Evolutionary conservation across 2,329 filamentous ascomycete species (phyloP), one percentile per base, ranked within the genome.

Genomic region (Albifimbria verrucaria): DNA sequence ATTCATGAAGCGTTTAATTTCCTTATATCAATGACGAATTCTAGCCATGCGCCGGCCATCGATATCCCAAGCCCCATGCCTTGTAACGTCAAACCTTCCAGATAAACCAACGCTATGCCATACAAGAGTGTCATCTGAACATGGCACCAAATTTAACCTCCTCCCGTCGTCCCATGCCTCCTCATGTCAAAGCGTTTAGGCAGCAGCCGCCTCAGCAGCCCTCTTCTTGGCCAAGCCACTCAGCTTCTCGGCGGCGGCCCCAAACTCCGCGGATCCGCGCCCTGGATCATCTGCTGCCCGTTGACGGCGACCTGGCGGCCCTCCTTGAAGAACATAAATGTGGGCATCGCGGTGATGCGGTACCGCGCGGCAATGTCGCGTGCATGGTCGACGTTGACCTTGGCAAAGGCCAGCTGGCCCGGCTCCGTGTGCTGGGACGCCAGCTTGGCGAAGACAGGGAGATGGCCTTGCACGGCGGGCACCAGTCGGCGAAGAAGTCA

Each of bases 321-420:
- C 59, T 87, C 75, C 81, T 92, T 92, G 85, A 93, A 96, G 69
- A 96, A 76, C 53, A 90, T 64, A 74, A 97, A 97, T 11, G 92
- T 96, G 48, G 93, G 93, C 93, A 97, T 97, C 71, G 92, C 91
- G 65, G 88, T 85, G 71, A 97, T 82, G 60, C 82, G 82, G 62
- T 94, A 86, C 64, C 91, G 83, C 63, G 86, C 79, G 22, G 90
- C 86, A 47, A 94, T 81, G 1, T 90, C 86, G 60, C 85, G 77
- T 42, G 92, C 79, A 59, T 91, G 80, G 73, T 97, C 93, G 62
- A 96, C 91, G 73, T 97, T 92, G 70, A 97, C 79, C 82, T 96
- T 95, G 79, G 84, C 87, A 76, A 96, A 97, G 71, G 83, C 81
- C 59, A 88, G 71, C 55, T 81, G 68, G 73, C 82, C 83, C 47